Conservation (phyloP, 2,329 filamentous ascomycete species). For the Microcyclosporella mali region DNA sequence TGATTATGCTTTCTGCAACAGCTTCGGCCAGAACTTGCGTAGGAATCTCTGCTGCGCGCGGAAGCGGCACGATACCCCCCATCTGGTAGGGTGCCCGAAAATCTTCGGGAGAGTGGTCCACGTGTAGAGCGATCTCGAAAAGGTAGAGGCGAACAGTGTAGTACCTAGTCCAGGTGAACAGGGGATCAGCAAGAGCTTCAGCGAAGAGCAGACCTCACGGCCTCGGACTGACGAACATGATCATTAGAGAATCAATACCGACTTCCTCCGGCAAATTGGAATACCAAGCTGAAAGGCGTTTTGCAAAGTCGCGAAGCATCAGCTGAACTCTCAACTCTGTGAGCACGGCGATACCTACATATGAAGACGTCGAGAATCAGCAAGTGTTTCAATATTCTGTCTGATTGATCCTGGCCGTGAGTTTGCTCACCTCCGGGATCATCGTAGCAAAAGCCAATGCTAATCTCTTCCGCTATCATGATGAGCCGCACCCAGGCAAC, state of each 20-base stretch:
- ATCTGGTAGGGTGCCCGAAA: conserved; percentile 43
- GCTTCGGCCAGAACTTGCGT: conserved; percentile 60
- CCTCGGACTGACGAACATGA: too few species aligned
- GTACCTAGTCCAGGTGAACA: too few species aligned
- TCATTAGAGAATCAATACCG: conserved; percentile 51
- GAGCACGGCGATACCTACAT: conserved; percentile 46
- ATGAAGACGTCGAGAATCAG: too few species aligned
- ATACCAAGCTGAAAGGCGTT: conserved; percentile 56
- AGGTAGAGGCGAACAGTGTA: conserved; percentile 64
- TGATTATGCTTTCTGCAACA: conserved; percentile 59
- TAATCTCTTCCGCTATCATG: conserved; percentile 62
- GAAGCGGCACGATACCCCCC: conserved; percentile 40
- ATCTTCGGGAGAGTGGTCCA: conserved; percentile 53
- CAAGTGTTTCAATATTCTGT: too few species aligned
- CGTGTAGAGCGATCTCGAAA: conserved; percentile 67
- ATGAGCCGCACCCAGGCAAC: conserved; percentile 57
- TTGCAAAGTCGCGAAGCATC: conserved; percentile 59
- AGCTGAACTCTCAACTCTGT: conserved; percentile 59
- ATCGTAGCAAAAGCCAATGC: conserved; percentile 60
- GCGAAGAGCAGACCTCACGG: too few species aligned
- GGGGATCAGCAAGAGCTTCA: too few species aligned
- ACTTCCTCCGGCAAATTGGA: conserved; percentile 41
- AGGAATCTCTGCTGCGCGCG: conserved; percentile 15
- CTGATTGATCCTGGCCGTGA: too few species aligned
- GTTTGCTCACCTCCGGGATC: conserved; percentile 56